phyloP scores from a whole-genome alignment of 2,329 filamentous ascomycete species.

The Berkeleyomyces rouxiae region DNA sequence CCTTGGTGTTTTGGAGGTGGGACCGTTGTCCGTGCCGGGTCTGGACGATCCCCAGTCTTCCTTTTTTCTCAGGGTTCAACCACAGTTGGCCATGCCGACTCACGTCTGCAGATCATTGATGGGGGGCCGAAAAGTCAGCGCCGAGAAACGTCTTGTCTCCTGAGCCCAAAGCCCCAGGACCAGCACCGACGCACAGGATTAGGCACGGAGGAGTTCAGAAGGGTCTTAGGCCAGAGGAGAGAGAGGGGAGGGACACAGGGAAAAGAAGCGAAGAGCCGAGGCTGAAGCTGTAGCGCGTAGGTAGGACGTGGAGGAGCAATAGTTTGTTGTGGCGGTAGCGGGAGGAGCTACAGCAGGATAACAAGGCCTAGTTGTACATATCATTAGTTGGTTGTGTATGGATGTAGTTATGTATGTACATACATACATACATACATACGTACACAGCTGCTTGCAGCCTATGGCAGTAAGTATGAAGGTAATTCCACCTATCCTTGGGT shows the following conservation, averaged over 20 bases:
- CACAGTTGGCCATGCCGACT: background rate
- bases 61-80: background rate
- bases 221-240: background rate
- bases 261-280: background rate
- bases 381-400: no score
- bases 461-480: no score
- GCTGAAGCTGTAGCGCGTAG: background rate
- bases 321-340: background rate
- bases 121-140: no score
- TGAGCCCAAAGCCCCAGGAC: background rate
- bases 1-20: no score
- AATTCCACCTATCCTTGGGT: no score
- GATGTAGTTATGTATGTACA: no score
- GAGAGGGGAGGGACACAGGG: background rate
- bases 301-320: background rate
- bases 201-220: background rate
- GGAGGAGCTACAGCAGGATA: background rate
- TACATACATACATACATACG: no score
- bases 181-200: background rate
- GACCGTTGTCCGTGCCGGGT: no score
- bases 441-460: no score
- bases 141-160: background rate
- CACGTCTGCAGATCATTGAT: background rate
- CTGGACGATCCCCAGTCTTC: background rate
- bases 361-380: no score